Base-by-base conservation (phyloP, 257 asterid species). In the Handroanthus guayacan region DNA sequence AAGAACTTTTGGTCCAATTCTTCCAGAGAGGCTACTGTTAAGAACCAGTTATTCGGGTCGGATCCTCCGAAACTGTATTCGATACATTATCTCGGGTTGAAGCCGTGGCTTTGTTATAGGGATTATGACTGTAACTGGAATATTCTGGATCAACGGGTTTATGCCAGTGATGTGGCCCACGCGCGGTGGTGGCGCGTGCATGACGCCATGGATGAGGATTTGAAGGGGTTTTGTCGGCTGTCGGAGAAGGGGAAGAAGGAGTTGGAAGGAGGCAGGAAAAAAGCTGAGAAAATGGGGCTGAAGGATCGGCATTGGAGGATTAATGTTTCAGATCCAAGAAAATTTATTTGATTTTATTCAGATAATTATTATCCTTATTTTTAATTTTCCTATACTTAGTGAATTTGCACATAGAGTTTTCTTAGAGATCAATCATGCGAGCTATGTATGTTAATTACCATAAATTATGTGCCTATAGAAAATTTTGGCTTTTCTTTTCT, bases 71-170 rank as follows among this genome's bases (percentile, higher is more conserved):
- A 62, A 50, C 34, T 83, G 18, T 83, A 83, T 25, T 50, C 84
- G 3, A 76, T 83, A 10, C 87, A 83, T 69, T 83, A 76, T 50
- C 65, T 83, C 0, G 87, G 87, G 13, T 68, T 76, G 68, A 83
- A 83, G 67, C 87, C 87, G 3, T 83, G 87, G 87, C 62, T 67
- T 0, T 81, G 85, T 47, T 83, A 80, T 13, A 62, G 87, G 54
- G 87, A 83, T 77, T 83, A 80, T 8, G 88, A 84, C 43, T 84
- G 89, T 38, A 85, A 85, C 44, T 85, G 84, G 86, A 78, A 85
- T 34, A 56, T 69, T 9, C 75, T 62, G 2, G 82, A 64, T 17
- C 87, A 77, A 9, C 81, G 73, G 9, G 85, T 82, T 54, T 85
- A 79, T 41, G 89, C 87, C n/a, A 85, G 89, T 20, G 89, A 85